phyloP scores from a whole-genome alignment of 768 basidiomycete species.

The Macrolepiota dolichaula region DNA sequence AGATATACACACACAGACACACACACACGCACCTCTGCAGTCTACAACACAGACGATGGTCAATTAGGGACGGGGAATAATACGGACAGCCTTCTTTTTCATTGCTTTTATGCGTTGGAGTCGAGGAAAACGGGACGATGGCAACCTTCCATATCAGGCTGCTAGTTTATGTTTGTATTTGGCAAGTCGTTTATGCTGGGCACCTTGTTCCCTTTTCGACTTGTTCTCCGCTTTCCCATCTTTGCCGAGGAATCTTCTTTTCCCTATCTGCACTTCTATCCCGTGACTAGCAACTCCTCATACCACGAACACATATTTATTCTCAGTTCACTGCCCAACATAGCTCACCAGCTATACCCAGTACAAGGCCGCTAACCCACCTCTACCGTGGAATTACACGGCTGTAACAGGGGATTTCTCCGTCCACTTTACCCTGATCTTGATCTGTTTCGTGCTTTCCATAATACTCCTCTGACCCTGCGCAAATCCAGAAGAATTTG shows the following conservation, averaged over 20 bases:
- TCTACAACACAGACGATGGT: background rate
- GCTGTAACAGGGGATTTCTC: background rate
- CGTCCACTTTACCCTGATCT: background rate
- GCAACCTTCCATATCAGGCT: background rate
- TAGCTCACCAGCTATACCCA: background rate
- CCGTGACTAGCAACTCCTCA: background rate
- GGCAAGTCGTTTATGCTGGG: conserved; percentile 5
- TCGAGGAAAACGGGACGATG: background rate
- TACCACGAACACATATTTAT: background rate
- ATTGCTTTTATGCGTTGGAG: conserved; percentile 3
- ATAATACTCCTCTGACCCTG: background rate
- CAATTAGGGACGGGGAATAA: background rate
- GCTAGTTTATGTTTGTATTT: conserved; percentile 6
- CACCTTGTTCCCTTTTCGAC: conserved; percentile 5
- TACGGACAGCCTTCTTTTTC: background rate
- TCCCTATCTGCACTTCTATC: background rate
- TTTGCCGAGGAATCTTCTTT: background rate
- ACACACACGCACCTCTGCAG: conserved; percentile 5
- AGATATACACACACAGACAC: too few species aligned
- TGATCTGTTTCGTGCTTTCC: background rate
- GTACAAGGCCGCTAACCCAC: background rate
- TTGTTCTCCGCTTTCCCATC: background rate
- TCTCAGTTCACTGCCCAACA: background rate
- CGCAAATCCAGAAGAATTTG: background rate
- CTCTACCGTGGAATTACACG: background rate